Percentiles rank a stretch among this genome's conserved stretches.
phyloP scores from a whole-genome alignment of 2,329 filamentous ascomycete species.

The Diplocarpon mali region DNA sequence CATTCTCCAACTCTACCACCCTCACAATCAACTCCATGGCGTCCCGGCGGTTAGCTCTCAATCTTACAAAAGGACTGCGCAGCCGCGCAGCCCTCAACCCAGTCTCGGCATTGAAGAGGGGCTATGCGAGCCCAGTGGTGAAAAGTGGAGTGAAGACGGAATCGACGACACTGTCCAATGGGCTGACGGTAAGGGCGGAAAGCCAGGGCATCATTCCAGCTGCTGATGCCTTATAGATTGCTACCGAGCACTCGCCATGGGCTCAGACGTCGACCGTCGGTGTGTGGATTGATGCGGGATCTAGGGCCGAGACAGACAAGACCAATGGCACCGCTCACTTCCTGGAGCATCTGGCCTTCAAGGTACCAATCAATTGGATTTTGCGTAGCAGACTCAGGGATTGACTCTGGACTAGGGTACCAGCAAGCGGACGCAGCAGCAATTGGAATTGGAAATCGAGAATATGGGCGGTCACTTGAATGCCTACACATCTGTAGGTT shows the following conservation, averaged over 20 bases:
- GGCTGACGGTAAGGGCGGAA: conserved; percentile 63
- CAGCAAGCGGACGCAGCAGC: conserved; percentile 85
- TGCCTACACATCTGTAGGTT: conserved; percentile 92
- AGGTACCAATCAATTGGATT: conserved; percentile 47
- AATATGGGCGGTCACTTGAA: conserved; percentile 99
- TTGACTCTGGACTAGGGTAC: conserved; percentile 55
- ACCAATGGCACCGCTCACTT: conserved; percentile 99
- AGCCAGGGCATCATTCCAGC: neutral
- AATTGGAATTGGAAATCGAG: conserved; percentile 98
- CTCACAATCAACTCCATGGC: conserved; percentile 51
- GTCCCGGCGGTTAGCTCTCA: conserved; percentile 93
- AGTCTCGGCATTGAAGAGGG: conserved; percentile 67
- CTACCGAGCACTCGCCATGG: conserved; percentile 95
- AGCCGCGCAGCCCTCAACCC: conserved; percentile 74
- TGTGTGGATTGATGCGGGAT: conserved; percentile 99
- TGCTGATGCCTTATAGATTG: conserved; percentile 54
- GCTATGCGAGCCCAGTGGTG: conserved; percentile 76
- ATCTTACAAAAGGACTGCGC: conserved; percentile 83
- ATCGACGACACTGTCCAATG: conserved; percentile 93
- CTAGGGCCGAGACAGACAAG: conserved; percentile 93
- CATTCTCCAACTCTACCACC: conserved; percentile 12
- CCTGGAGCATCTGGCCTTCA: conserved; percentile 99
- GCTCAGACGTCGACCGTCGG: conserved; percentile 97
- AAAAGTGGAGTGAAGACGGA: conserved; percentile 69
- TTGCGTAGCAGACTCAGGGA: conserved; percentile 5